phyloP scores from a whole-genome alignment of 2,329 filamentous ascomycete genomes.

The Penicillium brasilianum region DNA sequence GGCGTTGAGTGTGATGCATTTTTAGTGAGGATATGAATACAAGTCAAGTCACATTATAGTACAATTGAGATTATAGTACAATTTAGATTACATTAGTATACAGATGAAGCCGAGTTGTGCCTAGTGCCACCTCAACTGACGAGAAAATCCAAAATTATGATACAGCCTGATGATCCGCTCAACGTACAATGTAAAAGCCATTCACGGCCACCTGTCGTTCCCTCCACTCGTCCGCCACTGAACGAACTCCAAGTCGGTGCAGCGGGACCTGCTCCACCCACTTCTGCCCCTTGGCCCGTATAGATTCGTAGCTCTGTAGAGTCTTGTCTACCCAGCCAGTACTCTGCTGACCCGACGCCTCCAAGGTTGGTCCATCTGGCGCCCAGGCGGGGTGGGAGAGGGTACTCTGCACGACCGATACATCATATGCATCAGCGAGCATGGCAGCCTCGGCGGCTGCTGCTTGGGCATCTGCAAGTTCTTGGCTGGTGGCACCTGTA shows the following conservation, averaged over 20 bases:
- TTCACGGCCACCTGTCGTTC: conserved; percentile 50
- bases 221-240: conserved; percentile 46
- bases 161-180: neutral
- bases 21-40: neutral
- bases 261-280: conserved; percentile 64
- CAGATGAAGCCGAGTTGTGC: too few species aligned
- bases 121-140: too few species aligned
- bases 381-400: conserved; percentile 49
- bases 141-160: neutral
- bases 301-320: conserved; percentile 54
- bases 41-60: conserved; percentile 1
- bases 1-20: neutral
- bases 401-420: conserved; percentile 41
- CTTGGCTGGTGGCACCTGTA: conserved; percentile 17
- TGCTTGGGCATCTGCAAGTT: conserved; percentile 44
- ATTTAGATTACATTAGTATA: neutral
- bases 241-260: conserved; percentile 64
- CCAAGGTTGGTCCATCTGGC: conserved; percentile 30
- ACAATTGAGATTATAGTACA: conserved; percentile 7
- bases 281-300: conserved; percentile 58
- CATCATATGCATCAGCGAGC: conserved; percentile 47
- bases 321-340: conserved; percentile 50
- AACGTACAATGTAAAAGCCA: conserved; percentile 47
- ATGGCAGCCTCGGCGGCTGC: conserved; percentile 42
- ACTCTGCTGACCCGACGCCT: conserved; percentile 31